Base-by-base conservation (phyloP, 2,329 filamentous ascomycete species). In the Fusarium sublunatum region DNA sequence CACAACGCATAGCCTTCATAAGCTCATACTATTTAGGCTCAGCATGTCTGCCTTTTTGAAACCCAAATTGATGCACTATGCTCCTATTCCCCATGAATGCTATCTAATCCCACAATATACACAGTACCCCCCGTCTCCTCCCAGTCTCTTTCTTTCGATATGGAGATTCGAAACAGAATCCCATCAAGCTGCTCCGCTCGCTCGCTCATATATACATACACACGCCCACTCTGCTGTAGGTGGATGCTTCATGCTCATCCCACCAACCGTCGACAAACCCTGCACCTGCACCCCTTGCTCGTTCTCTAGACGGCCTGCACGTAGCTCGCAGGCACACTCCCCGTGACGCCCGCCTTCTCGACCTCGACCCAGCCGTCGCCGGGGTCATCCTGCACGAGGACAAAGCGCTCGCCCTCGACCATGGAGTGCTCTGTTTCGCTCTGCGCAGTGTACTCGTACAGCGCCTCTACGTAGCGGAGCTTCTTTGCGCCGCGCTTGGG, bases 301-400 rank as follows among this genome's bases (percentile, higher is more conserved):
- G 52, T 61, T 58, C 40, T 70, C 77, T 80, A 90, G 46, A 91
- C 86, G 71, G 89, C 86, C 77, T 93, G 90, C 58, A 98, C 86
- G 80, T 98, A 99, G 76, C 92, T 96, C 34, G 93, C 93, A 41
- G 95, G 95, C 50, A 99, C 95, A 75, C 93, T 97, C 73, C 88
- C 93, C 44, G 89, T 92, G 36, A 88, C 81, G 2, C 93, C 93
- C 15, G 92, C 93, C 76, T 92, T 93, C 80, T 98, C 95, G 15
- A 99, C 95, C 79, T 98, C 95, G 26, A 89, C 92, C 95, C 95
- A 99, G 1, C 95, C 95, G 79, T 98, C 95, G 2, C 95, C 95
- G 0, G 88, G 85, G 73, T 98, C 94, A 53, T 91, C 88, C 70
- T 89, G 93, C 60, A 97, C 88, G 29, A 99, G 81, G 35, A 99